Evolutionary conservation across 495 filamentous ascomycete genomes (phyloP).

Genomic region (Xylaria nigripes): DNA sequence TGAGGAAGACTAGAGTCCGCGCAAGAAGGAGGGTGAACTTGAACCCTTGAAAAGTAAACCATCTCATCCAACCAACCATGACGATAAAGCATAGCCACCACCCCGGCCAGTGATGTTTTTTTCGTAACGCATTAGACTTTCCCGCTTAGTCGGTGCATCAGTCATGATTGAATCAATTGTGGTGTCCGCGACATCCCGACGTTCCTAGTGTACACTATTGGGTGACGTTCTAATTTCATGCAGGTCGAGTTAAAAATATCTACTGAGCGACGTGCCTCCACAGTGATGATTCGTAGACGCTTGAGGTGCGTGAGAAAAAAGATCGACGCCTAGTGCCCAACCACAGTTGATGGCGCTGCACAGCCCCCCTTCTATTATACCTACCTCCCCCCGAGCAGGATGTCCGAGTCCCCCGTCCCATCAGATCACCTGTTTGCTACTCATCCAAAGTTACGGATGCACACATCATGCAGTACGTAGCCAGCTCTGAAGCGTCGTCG

Average conservation of each 20-base stretch:
- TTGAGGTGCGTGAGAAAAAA: neutral
- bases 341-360: neutral
- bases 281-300: neutral
- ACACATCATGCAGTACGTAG: conserved; percentile 4
- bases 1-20: conserved; percentile 13
- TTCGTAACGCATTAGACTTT: neutral
- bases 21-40: too few relatives aligned
- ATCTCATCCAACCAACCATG: too few relatives aligned
- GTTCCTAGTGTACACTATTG: neutral
- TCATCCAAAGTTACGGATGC: conserved; percentile 4
- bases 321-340: neutral
- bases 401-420: neutral
- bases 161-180: neutral
- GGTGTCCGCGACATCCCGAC: too few relatives aligned
- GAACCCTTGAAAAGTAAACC: too few relatives aligned
- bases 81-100: too few relatives aligned
- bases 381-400: neutral
- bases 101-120: neutral
- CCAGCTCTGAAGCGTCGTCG: conserved; percentile 2
- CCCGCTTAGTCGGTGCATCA: neutral
- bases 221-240: neutral
- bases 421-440: conserved; percentile 9
- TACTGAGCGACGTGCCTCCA: neutral
- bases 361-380: neutral
- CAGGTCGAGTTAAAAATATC: neutral